A percentile compares a stretch with the other conserved stretches of the same genome.
Conservation (phyloP, 768 basidiomycete genomes). For the Dictyophora rubrovolvata region DNA sequence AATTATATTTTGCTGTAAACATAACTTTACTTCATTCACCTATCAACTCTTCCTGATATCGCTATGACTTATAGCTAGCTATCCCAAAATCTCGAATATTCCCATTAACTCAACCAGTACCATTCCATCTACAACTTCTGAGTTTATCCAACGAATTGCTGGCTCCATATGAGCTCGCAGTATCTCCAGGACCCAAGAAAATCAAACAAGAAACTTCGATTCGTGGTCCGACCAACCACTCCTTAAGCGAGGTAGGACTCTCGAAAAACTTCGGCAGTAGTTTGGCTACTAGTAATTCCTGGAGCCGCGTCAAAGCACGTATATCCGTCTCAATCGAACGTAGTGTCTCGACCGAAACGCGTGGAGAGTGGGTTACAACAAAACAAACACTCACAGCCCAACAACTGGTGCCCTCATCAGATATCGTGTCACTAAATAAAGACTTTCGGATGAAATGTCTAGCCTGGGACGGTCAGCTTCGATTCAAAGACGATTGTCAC, state of each 20-base stretch:
- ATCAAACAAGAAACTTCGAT: not conserved
- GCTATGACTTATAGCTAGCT: conserved; percentile 35
- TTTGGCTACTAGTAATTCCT: too few species aligned
- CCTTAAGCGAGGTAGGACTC: not conserved
- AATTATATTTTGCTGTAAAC: not conserved
- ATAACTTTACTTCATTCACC: not conserved
- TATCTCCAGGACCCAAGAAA: not conserved
- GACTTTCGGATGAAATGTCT: not conserved
- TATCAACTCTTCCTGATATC: not conserved
- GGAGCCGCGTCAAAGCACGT: conserved; percentile 33
- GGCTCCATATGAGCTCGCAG: not conserved
- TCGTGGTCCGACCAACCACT: not conserved
- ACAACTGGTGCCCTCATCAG: not conserved
- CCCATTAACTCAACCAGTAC: conserved; percentile 44
- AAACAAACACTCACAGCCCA: not conserved
- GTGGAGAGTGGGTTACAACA: not conserved
- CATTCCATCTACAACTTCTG: conserved; percentile 54
- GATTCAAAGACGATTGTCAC: conserved; percentile 33
- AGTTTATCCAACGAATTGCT: not conserved
- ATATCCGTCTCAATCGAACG: conserved; percentile 13
- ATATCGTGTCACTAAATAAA: not conserved
- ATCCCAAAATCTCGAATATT: conserved; percentile 47
- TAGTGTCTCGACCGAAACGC: not conserved
- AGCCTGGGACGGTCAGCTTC: conserved; percentile 54
- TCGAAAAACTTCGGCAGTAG: too few species aligned